A percentile compares a stretch with the other conserved stretches of the same genome.
These are phyloP conservation scores for Zalaria sp. DNA, from an alignment of 2,329 filamentous ascomycete species.

Conservation along the genomic window DNA sequence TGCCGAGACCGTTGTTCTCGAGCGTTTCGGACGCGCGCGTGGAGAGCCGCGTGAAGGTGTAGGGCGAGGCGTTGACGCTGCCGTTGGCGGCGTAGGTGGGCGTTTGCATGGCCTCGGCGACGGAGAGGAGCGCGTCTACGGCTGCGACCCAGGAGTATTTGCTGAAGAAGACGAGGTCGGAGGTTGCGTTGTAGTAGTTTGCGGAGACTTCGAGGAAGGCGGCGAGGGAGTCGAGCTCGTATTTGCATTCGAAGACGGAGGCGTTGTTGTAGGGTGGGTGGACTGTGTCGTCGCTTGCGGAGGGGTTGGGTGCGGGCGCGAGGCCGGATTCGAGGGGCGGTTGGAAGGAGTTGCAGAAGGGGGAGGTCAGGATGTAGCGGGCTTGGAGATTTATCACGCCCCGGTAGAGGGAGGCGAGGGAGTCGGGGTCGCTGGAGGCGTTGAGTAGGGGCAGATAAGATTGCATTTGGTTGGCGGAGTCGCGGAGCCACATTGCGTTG, in stretches of 20 bases:
- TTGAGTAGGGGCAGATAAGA: conserved; percentile 50
- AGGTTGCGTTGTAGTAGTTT: conserved; percentile 35
- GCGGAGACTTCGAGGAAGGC: conserved; percentile 35
- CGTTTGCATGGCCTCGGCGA: conserved; percentile 31
- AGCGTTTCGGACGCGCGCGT: conserved; percentile 32
- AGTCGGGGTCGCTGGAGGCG: conserved; percentile 38
- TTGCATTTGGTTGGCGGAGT: conserved; percentile 55
- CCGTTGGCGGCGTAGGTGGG: conserved; percentile 35
- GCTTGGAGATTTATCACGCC: conserved; percentile 60
- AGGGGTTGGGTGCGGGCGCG: conserved; percentile 21
- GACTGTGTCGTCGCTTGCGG: conserved; percentile 26
- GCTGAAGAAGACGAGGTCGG: conserved; percentile 33
- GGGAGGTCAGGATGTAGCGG: conserved; percentile 48
- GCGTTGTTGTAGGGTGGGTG: conserved; percentile 26
- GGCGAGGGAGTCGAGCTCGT: conserved; percentile 38
- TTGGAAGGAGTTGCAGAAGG: conserved; percentile 40
- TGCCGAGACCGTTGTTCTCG: conserved; percentile 38
- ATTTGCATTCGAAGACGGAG: conserved; percentile 39
- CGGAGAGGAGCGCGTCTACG: conserved; percentile 28
- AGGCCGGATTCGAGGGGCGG: conserved; percentile 34
- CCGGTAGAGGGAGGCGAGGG: conserved; percentile 52
- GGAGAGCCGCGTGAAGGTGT: conserved; percentile 30
- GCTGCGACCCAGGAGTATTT: conserved; percentile 32
- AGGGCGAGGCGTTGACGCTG: conserved; percentile 27
- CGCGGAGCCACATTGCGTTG: conserved; percentile 37